Evolutionary conservation across 2,329 filamentous ascomycete genomes (phyloP).

Genomic region (Elsinoe arachidis): DNA sequence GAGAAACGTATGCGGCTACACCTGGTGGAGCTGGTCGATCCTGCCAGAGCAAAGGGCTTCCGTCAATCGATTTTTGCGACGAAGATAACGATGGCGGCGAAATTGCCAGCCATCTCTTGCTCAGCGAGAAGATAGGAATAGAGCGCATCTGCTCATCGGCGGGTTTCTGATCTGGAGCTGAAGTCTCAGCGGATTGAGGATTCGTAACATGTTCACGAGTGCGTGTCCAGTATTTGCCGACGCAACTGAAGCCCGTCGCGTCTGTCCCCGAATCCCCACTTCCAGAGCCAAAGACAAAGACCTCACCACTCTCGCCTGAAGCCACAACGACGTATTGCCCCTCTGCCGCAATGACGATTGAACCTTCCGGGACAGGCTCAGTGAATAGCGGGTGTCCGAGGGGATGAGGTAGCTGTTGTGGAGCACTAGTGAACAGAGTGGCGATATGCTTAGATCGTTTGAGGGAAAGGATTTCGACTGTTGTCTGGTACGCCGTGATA

Average conservation of each 20-base stretch:
- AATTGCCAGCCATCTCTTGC: conserved; percentile 67
- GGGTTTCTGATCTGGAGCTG: not conserved
- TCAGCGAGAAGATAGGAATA: conserved; percentile 57
- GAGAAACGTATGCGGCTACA: conserved; percentile 53
- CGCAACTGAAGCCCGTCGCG: conserved; percentile 48
- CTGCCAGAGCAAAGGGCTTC: conserved; percentile 46
- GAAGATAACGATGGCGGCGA: conserved; percentile 60
- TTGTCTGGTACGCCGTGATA: conserved; percentile 68
- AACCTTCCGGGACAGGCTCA: conserved; percentile 61
- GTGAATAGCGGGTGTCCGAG: conserved; percentile 54
- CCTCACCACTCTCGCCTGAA: conserved; percentile 77
- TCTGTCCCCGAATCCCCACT: conserved; percentile 22
- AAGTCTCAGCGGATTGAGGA: not conserved
- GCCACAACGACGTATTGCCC: conserved; percentile 63
- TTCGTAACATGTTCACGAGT: conserved; percentile 3
- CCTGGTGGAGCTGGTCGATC: conserved; percentile 48
- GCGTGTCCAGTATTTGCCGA: conserved; percentile 85
- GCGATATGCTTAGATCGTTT: conserved; percentile 62
- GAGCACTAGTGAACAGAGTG: conserved; percentile 63
- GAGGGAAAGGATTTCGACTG: conserved; percentile 81
- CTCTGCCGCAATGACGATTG: conserved; percentile 65
- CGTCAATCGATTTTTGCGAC: conserved; percentile 61
- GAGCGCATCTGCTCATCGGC: not conserved
- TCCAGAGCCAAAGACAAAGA: conserved; percentile 57
- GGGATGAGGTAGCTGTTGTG: conserved; percentile 50